Evolutionary conservation across 2,329 filamentous ascomycete genomes (phyloP).

Genomic region (Aspergillus sp.): DNA sequence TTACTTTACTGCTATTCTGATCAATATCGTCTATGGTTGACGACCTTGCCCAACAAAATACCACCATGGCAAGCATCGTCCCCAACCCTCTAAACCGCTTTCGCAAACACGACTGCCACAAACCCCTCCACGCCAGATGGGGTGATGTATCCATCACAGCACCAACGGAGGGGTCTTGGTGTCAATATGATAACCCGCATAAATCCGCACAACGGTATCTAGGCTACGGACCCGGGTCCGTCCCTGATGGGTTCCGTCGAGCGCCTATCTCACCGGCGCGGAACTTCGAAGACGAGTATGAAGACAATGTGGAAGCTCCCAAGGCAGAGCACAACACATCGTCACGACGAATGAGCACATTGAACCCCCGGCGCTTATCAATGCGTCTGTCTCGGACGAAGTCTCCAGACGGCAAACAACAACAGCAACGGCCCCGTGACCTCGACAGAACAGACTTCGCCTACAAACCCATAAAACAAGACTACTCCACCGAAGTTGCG

Average conservation of each 20-base stretch:
- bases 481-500: slow-evolving; percentile 25
- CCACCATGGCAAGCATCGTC: background rate
- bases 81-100: slow-evolving; percentile 22
- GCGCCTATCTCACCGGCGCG: slow-evolving; percentile 2
- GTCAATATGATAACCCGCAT: slow-evolving; percentile 25
- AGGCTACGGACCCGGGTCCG: slow-evolving; percentile 24
- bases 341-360: slow-evolving; percentile 14
- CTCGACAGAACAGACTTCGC: slow-evolving; percentile 20
- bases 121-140: slow-evolving; percentile 32
- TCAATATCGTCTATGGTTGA: background rate
- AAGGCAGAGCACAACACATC: slow-evolving; percentile 7
- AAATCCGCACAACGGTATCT: slow-evolving; percentile 10
- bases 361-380: slow-evolving; percentile 23
- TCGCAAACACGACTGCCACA: slow-evolving; percentile 20
- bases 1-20: too few species aligned
- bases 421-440: slow-evolving; percentile 1
- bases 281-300: slow-evolving; percentile 7
- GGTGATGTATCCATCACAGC: slow-evolving; percentile 33
- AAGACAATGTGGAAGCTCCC: slow-evolving; percentile 1
- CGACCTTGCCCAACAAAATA: background rate
- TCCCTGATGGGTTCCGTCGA: slow-evolving; percentile 13
- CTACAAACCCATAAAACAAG: slow-evolving; percentile 27
- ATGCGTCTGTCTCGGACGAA: slow-evolving; percentile 17
- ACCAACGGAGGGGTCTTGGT: slow-evolving; percentile 35
- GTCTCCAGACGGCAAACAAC: slow-evolving; percentile 6